Base-by-base conservation (phyloP, 345 rosid genomes). In the Leavenworthia alabamica region DNA sequence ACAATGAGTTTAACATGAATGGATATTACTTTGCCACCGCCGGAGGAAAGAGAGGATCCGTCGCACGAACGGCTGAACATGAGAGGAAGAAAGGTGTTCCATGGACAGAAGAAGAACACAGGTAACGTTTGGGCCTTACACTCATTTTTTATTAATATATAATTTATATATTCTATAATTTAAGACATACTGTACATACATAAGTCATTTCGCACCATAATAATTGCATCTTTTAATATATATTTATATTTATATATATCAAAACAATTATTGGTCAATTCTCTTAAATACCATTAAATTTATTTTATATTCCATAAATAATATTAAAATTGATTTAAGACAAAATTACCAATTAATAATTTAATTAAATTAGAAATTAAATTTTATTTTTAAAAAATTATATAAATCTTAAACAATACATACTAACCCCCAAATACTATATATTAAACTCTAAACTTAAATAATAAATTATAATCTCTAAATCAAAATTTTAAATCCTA, bases 71-170 rank as follows among this genome's bases (percentile, higher is more conserved):
- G 59, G 80, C 85, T 2, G 95, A 94, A 54, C 96, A 80, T 45
- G 99, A 94, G 56, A 79, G 97, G 77, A 94, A 94, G 86, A 94
- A 88, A 81, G 99, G 99, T 13, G 90, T 94, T 19, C 96, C 97
- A 3, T 90, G 97, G 97, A 90, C 96, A 2, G 97, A 90, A 72
- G 97, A 90, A 70, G 99, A 94, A 68, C 99, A 94, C 78, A 94
- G 95, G 99, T 90, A 73, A 45, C 70, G 41, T 62, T 67, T 73
- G 75, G 68, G 53, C 52, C 48, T 22, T 13, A 3, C 45, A 10
- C 54, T 67, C n/a, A 29, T 23, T 42, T 13, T 17, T 29, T 31
- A 10, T 56, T 23, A 33, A 22, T 3, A 41, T 42, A 44, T 44
- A 10, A n/a, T n/a, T n/a, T 37, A 3, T 19, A 9, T 37, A 44